Base-by-base conservation (phyloP, 2,329 filamentous ascomycete genomes). In the Fusarium nurragi region DNA sequence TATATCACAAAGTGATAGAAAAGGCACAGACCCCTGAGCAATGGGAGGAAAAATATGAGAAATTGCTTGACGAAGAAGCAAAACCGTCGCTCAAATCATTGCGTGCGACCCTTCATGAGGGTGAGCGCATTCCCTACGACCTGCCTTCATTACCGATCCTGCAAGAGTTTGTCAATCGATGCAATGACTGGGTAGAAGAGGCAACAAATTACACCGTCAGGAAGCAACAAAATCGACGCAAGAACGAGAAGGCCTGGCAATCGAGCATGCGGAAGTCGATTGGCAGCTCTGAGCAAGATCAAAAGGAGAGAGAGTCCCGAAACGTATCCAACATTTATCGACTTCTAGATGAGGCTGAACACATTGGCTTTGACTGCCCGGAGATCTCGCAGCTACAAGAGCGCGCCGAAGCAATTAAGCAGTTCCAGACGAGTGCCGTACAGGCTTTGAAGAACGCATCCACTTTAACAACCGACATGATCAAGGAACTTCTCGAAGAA, bases 131-230 rank as follows among this genome's bases (percentile, higher is more conserved):
- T 73, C 93, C 94, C 57, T 96, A 92, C 82, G 90, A 93, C 56
- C 85, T 99, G 63, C 88, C 89, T 67, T 94, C 93, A 64, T 85
- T 99, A 64, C 86, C 90, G 71, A 87, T 92, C 70, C 84, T 99
- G 70, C 91, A 89, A 78, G 87, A 90, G 68, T 99, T 97, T 80
- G 95, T 99, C 76, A 93, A 97, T 71, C 90, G 92, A 73, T 98
- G 95, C 81, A 96, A 97, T 77, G 93, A 97, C 75, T 97, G 96
- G 91, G 93, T 97, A 64, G 95, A 98, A 73, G 94, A 98, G 79
- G 95, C 95, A 67, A 95, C 92, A 73, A 94, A 91, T 75, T 99
- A 96, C 81, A 97, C 94, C 73, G 94, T 95, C 58, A 91, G 95
- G 70, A 99, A 99, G 81, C 94, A 97, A 80, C 94, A 97, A 78